phyloP scores from a whole-genome alignment of 2,329 filamentous ascomycete genomes.

The Taxawa tesnikishii region DNA sequence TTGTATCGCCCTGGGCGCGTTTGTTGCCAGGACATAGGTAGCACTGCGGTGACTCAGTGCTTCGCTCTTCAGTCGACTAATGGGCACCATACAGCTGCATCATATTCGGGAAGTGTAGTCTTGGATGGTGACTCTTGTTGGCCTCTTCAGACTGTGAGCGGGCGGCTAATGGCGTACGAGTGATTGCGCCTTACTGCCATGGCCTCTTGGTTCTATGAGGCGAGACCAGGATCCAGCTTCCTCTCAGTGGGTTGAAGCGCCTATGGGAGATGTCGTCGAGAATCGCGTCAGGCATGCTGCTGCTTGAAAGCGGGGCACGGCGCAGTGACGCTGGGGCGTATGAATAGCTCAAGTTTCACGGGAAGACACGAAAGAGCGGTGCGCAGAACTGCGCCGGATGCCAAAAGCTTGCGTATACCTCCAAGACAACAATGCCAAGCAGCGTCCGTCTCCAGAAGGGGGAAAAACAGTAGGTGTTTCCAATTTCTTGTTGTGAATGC shows the following conservation, averaged over 20 bases:
- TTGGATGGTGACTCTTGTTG: slow-evolving; percentile 35
- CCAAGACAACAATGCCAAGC: too few relatives aligned
- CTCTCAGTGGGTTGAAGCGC: slow-evolving; percentile 82
- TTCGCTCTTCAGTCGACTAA: not conserved
- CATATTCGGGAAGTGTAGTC: slow-evolving; percentile 58
- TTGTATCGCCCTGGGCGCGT: slow-evolving; percentile 73
- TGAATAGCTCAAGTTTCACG: too few relatives aligned
- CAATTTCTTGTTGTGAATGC: too few relatives aligned
- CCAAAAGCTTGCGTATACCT: too few relatives aligned
- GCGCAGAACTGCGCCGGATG: too few relatives aligned
- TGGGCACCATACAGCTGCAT: slow-evolving; percentile 45
- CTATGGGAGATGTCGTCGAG: slow-evolving; percentile 95
- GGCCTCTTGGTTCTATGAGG: slow-evolving; percentile 93
- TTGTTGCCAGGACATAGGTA: slow-evolving; percentile 90
- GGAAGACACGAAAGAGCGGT: too few relatives aligned
- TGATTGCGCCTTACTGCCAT: slow-evolving; percentile 63
- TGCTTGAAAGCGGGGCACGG: too few relatives aligned
- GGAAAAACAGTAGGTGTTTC: too few relatives aligned
- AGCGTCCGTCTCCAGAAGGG: too few relatives aligned
- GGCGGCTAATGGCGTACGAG: not conserved
- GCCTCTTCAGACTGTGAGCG: slow-evolving; percentile 20
- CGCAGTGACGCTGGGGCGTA: too few relatives aligned
- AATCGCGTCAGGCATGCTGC: slow-evolving; percentile 33
- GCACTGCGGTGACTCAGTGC: slow-evolving; percentile 51
- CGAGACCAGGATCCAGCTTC: slow-evolving; percentile 86